phyloP scores from a whole-genome alignment of 331 rosid species.

The Saraca asoca region DNA sequence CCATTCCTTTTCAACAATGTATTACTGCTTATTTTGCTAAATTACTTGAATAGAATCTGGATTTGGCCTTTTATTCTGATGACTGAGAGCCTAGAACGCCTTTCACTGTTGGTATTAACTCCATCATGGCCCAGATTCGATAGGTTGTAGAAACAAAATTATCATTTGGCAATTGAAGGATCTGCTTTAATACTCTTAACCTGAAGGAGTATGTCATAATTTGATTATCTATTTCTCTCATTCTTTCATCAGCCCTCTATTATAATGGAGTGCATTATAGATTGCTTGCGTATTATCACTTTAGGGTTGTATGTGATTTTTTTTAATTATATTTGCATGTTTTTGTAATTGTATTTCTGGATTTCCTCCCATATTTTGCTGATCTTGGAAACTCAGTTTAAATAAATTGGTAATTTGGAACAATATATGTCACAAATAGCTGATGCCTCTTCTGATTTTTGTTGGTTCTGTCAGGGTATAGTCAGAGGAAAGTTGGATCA shows the following conservation, averaged over 20 bases:
- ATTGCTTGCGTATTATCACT: too few relatives aligned
- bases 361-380: too few relatives aligned
- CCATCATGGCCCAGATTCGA: background rate
- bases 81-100: too few relatives aligned
- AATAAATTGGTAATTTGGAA: conserved; percentile 25
- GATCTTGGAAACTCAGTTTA: conserved; percentile 1
- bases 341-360: background rate
- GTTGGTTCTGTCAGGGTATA: conserved; percentile 62
- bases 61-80: too few relatives aligned
- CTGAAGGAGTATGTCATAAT: background rate
- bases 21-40: background rate
- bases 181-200: background rate
- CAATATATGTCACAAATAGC: conserved; percentile 10
- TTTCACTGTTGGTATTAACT: too few relatives aligned
- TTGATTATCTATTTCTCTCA: background rate
- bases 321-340: too few relatives aligned
- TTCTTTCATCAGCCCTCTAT: background rate
- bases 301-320: too few relatives aligned
- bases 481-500: conserved; percentile 96
- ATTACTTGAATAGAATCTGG: too few relatives aligned
- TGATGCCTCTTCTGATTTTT: conserved; percentile 27
- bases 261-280: background rate
- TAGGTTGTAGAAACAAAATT: background rate
- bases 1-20: conserved; percentile 27
- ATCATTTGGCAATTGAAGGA: background rate